Percentiles rank a stretch among this genome's conserved stretches.
These are phyloP conservation scores for Pelagomonas calceolata DNA, from an alignment of 108 stramenopile genomes.

Conservation along the genomic window DNA sequence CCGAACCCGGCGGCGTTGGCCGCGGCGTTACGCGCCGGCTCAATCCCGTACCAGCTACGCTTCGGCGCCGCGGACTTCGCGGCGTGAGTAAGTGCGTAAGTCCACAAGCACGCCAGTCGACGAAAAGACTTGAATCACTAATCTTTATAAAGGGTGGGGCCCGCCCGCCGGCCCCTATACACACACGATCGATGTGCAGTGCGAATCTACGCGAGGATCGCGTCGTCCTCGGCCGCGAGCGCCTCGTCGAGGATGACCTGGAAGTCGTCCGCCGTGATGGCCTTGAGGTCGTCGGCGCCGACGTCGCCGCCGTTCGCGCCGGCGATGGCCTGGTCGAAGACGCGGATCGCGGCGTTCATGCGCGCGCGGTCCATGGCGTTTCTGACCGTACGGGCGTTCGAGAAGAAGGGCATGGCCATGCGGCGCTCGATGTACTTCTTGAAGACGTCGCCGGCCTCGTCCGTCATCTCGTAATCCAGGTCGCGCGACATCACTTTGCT, in stretches of 20 bases:
- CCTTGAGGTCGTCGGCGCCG: conserved; percentile 66
- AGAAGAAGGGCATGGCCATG: conserved; percentile 92
- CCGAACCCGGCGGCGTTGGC: no score
- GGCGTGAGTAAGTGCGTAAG: no score
- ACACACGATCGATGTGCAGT: no score
- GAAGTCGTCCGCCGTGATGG: conserved; percentile 73
- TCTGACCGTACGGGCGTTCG: conserved; percentile 92
- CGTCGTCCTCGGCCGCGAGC: conserved; percentile 59
- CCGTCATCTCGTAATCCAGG: conserved; percentile 76
- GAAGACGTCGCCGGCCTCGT: conserved; percentile 59
- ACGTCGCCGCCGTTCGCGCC: conserved; percentile 68
- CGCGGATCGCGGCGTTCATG: conserved; percentile 89
- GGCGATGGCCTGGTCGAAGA: conserved; percentile 77
- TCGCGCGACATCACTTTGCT: conserved; percentile 77
- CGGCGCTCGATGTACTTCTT: conserved; percentile 76
- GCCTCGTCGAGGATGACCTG: conserved; percentile 89
- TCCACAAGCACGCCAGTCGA: no score
- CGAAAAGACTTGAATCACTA: no score
- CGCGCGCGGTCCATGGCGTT: conserved; percentile 97
- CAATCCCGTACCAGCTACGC: no score
- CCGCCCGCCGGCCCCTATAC: no score
- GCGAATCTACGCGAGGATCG: conserved; percentile 66
- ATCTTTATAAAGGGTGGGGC: no score
- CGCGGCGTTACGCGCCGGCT: no score
- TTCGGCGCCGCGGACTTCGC: no score